Evolutionary conservation across 352 stramenopile genomes (phyloP).

Genomic region (Pythium graminicola): DNA sequence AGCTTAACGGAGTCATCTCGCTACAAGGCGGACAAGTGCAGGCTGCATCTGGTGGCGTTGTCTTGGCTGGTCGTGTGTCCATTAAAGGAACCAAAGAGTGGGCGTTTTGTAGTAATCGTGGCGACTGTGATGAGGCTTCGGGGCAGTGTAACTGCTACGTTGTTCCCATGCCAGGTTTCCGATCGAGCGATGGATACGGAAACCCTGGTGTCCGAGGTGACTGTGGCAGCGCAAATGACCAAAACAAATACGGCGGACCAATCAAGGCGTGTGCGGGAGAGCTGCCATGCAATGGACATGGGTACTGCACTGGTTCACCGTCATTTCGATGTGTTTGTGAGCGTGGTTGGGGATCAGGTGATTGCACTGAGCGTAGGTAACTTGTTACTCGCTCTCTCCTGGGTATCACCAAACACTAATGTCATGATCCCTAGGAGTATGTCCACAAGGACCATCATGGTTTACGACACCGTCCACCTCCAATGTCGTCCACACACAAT

Average conservation of each 20-base stretch:
- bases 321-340: slow-evolving; percentile 58
- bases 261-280: slow-evolving; percentile 59
- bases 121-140: slow-evolving; percentile 68
- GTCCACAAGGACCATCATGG: slow-evolving; percentile 55
- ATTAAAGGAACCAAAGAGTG: slow-evolving; percentile 86
- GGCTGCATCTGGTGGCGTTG: slow-evolving; percentile 32
- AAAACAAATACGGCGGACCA: slow-evolving; percentile 61
- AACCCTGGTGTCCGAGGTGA: slow-evolving; percentile 84
- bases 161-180: slow-evolving; percentile 69
- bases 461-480: slow-evolving; percentile 35
- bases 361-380: slow-evolving; percentile 53
- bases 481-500: slow-evolving; percentile 52
- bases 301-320: slow-evolving; percentile 49
- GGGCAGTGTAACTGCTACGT: slow-evolving; percentile 51
- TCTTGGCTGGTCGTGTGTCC: slow-evolving; percentile 38
- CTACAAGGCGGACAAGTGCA: slow-evolving; percentile 50
- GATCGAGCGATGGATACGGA: slow-evolving; percentile 82
- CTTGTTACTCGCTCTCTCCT: not conserved
- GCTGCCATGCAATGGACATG: slow-evolving; percentile 66
- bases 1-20: slow-evolving; percentile 26
- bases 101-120: slow-evolving; percentile 83
- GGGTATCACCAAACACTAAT: too few species aligned
- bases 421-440: slow-evolving; percentile 33
- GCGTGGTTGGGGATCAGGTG: slow-evolving; percentile 49
- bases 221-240: slow-evolving; percentile 84